phyloP scores from a whole-genome alignment of 495 filamentous ascomycete species.

The Penicillium dipodomyicola region DNA sequence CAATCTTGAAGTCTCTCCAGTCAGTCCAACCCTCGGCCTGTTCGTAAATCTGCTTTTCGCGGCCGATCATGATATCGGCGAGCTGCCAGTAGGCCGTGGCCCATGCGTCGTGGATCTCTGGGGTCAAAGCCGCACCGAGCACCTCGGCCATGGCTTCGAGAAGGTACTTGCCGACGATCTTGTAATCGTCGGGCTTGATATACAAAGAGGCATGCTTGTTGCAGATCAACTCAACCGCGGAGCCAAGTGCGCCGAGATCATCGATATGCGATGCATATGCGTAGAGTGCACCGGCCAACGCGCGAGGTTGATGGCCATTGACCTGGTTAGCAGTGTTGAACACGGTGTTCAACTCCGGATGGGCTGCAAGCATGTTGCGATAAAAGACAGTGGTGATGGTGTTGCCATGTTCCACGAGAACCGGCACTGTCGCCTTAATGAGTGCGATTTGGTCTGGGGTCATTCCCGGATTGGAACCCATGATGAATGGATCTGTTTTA shows the following conservation, averaged over 20 bases:
- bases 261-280: slow-evolving; percentile 72
- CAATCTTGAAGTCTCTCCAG: slow-evolving; percentile 67
- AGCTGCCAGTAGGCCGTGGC: slow-evolving; percentile 67
- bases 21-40: slow-evolving; percentile 56
- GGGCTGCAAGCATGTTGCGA: slow-evolving; percentile 58
- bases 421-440: slow-evolving; percentile 47
- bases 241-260: slow-evolving; percentile 57
- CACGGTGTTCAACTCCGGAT: slow-evolving; percentile 60
- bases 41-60: slow-evolving; percentile 60
- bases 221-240: slow-evolving; percentile 69
- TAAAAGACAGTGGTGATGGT: slow-evolving; percentile 70
- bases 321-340: slow-evolving; percentile 67
- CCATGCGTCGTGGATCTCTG: slow-evolving; percentile 68
- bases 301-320: slow-evolving; percentile 61
- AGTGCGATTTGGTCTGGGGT: slow-evolving; percentile 35
- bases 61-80: slow-evolving; percentile 65
- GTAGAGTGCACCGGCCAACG: slow-evolving; percentile 64
- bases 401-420: slow-evolving; percentile 63
- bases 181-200: slow-evolving; percentile 65
- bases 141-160: slow-evolving; percentile 66
- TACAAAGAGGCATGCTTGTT: slow-evolving; percentile 73
- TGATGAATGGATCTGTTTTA: slow-evolving; percentile 1
- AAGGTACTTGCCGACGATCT: slow-evolving; percentile 65
- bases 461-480: slow-evolving; percentile 20
- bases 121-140: slow-evolving; percentile 63